Conservation (phyloP, 2,329 filamentous ascomycete genomes). For the Biscogniauxia mediterranea region DNA sequence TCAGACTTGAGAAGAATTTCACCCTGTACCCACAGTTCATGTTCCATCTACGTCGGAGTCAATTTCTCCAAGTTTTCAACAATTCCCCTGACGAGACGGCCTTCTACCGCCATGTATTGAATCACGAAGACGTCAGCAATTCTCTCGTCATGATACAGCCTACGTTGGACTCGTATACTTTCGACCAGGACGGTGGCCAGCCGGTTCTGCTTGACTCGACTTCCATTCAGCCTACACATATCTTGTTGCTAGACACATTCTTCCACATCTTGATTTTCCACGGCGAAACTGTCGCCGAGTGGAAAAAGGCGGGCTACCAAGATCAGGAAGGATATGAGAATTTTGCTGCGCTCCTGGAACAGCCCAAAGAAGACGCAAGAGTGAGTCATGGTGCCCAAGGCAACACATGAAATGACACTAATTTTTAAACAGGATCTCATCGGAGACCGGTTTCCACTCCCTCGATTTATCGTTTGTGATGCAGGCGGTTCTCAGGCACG, state of each 20-base stretch:
- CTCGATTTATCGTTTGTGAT: constrained; percentile 97
- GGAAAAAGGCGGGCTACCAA: constrained; percentile 97
- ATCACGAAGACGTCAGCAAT: constrained; percentile 96
- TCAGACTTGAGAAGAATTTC: constrained; percentile 97
- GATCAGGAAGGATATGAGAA: constrained; percentile 98
- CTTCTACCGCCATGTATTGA: constrained; percentile 96
- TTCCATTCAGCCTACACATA: constrained; percentile 91
- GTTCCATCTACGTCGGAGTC: constrained; percentile 96
- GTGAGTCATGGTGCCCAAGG: constrained; percentile 48
- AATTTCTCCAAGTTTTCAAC: constrained; percentile 99
- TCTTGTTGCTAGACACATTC: constrained; percentile 94
- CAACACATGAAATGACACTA: constrained; percentile 16
- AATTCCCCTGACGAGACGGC: constrained; percentile 98
- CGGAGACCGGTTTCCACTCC: constrained; percentile 94
- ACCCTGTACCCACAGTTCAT: constrained; percentile 99
- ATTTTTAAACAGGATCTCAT: constrained; percentile 72
- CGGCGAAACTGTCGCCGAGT: constrained; percentile 95
- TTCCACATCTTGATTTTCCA: constrained; percentile 99
- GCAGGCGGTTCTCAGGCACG: constrained; percentile 97
- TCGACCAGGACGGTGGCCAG: constrained; percentile 89
- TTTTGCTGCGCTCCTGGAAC: constrained; percentile 81
- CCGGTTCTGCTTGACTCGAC: constrained; percentile 96
- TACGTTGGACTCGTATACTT: constrained; percentile 93
- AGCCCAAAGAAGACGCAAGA: constrained; percentile 94
- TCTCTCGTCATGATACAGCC: constrained; percentile 99